Conservation (phyloP, 2,329 filamentous ascomycete species). For the Exophiala mesophila region DNA sequence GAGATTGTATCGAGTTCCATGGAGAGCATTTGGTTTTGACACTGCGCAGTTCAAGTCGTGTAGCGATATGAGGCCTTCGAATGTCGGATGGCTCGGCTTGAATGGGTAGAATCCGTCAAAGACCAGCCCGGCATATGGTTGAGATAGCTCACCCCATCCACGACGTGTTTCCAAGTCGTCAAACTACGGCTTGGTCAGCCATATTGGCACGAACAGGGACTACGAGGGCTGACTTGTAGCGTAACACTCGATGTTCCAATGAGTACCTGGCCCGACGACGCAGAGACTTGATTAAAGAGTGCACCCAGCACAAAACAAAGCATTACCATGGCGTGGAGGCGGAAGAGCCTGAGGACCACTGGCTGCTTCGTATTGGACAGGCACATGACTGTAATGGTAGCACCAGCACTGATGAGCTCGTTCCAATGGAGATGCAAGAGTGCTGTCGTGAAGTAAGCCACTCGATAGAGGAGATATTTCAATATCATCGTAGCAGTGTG, state of each 20-base stretch:
- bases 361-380: slow-evolving; percentile 9
- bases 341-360: slow-evolving; percentile 9
- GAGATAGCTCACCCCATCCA: slow-evolving; percentile 16
- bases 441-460: slow-evolving; percentile 15
- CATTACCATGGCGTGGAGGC: slow-evolving; percentile 15
- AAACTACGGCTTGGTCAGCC: slow-evolving; percentile 10
- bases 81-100: slow-evolving; percentile 17
- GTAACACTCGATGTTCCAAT: not conserved
- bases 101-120: slow-evolving; percentile 25
- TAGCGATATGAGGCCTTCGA: slow-evolving; percentile 20
- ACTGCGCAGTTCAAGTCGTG: slow-evolving; percentile 28
- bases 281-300: slow-evolving; percentile 19
- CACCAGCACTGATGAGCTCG: slow-evolving; percentile 9
- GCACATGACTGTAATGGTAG: slow-evolving; percentile 3
- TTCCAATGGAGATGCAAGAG: slow-evolving; percentile 17
- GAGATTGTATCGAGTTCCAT: slow-evolving; percentile 23
- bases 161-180: slow-evolving; percentile 18
- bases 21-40: slow-evolving; percentile 28
- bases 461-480: slow-evolving; percentile 7
- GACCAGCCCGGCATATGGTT: slow-evolving; percentile 15
- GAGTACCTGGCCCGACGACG: slow-evolving; percentile 2
- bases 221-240: not conserved
- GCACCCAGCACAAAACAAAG: slow-evolving; percentile 16
- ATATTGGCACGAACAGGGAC: too few relatives aligned
- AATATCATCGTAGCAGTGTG: too few relatives aligned